Conservation (phyloP, 805 yeast genomes). For the Candida incommunis region DNA sequence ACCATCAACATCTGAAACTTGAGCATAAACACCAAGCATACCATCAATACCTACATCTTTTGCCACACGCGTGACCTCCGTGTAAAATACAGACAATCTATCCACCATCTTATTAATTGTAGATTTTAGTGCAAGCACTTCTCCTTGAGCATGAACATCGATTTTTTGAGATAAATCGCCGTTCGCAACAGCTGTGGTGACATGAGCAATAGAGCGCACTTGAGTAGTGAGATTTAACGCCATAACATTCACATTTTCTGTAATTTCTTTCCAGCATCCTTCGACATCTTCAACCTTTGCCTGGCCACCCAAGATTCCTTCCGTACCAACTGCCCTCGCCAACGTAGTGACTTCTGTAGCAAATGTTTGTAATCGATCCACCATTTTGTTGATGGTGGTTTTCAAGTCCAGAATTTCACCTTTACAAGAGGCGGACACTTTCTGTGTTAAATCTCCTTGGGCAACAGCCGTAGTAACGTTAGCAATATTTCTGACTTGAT, state of each 20-base stretch:
- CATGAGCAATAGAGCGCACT: conserved; percentile 80
- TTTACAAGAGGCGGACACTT: conserved; percentile 76
- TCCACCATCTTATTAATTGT: conserved; percentile 92
- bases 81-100: conserved; percentile 72
- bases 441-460: conserved; percentile 65
- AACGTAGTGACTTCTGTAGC: conserved; percentile 78
- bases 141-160: conserved; percentile 84
- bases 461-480: conserved; percentile 83
- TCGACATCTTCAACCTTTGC: conserved; percentile 68
- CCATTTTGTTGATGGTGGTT: conserved; percentile 79
- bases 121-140: conserved; percentile 68
- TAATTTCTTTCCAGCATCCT: conserved; percentile 77
- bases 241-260: conserved; percentile 80
- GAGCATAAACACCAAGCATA: conserved; percentile 84
- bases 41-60: conserved; percentile 90
- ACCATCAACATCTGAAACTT: conserved; percentile 82
- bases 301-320: conserved; percentile 81
- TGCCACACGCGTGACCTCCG: conserved; percentile 81
- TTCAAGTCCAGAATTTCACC: conserved; percentile 70
- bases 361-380: conserved; percentile 65
- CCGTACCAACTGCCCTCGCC: conserved; percentile 80
- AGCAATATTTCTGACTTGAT: conserved; percentile 79
- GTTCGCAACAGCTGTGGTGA: conserved; percentile 83
- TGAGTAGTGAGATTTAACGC: conserved; percentile 77
- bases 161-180: conserved; percentile 79